These are phyloP conservation scores for Epipyxis sp. DNA, from an alignment of 108 stramenopile species.

Conservation along the genomic window DNA sequence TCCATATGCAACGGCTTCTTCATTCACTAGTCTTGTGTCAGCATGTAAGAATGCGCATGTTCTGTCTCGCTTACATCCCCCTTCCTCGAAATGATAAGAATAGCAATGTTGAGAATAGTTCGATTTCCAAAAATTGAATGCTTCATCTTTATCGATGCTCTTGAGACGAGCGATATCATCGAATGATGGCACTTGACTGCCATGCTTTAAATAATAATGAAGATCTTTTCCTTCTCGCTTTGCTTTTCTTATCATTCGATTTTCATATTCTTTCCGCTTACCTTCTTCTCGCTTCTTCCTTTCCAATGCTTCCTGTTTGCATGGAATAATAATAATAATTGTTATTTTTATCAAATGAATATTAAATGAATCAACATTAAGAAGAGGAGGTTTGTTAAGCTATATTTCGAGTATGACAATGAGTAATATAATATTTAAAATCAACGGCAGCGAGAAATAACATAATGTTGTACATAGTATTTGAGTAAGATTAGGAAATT, in stretches of 20 bases:
- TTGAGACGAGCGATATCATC: slow-evolving; percentile 57
- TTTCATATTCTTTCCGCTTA: slow-evolving; percentile 70
- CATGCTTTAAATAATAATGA: slow-evolving; percentile 71
- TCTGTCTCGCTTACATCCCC: slow-evolving; percentile 66
- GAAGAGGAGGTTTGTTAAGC: neutral
- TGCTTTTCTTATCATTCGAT: slow-evolving; percentile 84
- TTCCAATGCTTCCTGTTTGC: neutral
- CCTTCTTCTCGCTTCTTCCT: slow-evolving; percentile 29
- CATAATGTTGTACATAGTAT: no score
- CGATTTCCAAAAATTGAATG: slow-evolving; percentile 68
- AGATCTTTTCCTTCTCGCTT: slow-evolving; percentile 75
- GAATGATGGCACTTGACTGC: slow-evolving; percentile 67
- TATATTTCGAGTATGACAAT: neutral
- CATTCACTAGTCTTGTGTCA: slow-evolving; percentile 42
- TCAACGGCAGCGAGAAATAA: no score
- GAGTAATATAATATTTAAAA: slow-evolving; percentile 50
- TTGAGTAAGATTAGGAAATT: no score
- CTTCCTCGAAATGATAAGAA: slow-evolving; percentile 62
- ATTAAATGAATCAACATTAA: neutral
- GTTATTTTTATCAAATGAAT: neutral
- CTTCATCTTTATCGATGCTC: slow-evolving; percentile 49
- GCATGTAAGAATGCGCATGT: slow-evolving; percentile 84
- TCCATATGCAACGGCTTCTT: no score
- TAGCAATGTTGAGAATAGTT: slow-evolving; percentile 80
- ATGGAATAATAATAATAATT: neutral